Conservation (phyloP, 2,329 filamentous ascomycete species). For the Talaromyces albobiverticillius region DNA sequence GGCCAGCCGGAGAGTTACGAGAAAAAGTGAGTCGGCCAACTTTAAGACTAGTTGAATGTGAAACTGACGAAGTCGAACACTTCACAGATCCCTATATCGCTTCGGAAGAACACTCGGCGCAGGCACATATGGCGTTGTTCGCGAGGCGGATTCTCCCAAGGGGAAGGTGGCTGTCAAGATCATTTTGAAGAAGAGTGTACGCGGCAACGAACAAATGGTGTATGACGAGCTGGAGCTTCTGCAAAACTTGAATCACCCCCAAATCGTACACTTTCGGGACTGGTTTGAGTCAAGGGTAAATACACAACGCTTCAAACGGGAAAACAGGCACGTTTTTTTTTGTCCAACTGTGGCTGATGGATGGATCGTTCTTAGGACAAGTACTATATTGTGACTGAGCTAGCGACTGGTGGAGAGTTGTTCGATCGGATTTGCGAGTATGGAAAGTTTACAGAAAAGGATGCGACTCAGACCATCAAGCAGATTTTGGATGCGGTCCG, state of each 20-base stretch:
- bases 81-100: conserved; percentile 73
- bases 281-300: conserved; percentile 96
- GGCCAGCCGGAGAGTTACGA: conserved; percentile 98
- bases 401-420: conserved; percentile 91
- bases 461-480: conserved; percentile 91
- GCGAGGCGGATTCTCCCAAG: conserved; percentile 80
- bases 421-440: conserved; percentile 98
- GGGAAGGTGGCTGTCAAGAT: conserved; percentile 97
- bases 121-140: conserved; percentile 96
- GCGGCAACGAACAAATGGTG: conserved; percentile 97
- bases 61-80: too few species aligned
- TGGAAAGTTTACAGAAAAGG: conserved; percentile 97
- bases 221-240: conserved; percentile 95
- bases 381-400: conserved; percentile 97
- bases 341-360: conserved; percentile 13
- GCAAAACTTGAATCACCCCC: conserved; percentile 83
- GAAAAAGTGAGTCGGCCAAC: conserved; percentile 69
- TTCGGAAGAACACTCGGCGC: conserved; percentile 94
- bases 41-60: too few species aligned
- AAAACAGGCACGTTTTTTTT: neutral
- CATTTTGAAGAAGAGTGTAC: conserved; percentile 98
- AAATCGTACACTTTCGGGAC: conserved; percentile 96
- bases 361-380: conserved; percentile 90
- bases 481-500: conserved; percentile 91
- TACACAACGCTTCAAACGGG: neutral